These are phyloP conservation scores for Termitomyces sp. DNA, from an alignment of 768 basidiomycete species.

Conservation along the genomic window DNA sequence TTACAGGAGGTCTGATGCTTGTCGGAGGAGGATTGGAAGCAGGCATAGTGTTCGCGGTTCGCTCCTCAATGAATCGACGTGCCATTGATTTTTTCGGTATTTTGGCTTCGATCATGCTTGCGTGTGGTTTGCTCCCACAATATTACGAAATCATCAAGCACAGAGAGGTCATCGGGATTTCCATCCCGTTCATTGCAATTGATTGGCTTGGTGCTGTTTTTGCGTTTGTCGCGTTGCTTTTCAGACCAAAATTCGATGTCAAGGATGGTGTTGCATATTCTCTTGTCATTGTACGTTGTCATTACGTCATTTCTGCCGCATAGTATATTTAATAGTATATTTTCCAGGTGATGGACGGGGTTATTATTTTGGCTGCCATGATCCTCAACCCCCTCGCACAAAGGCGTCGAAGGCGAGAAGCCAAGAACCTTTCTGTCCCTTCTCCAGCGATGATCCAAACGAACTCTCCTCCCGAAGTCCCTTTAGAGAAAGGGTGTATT, in stretches of 20 bases:
- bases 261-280: conserved; percentile 62
- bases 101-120: conserved; percentile 53
- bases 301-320: neutral
- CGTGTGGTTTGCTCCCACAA: conserved; percentile 52
- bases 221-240: conserved; percentile 64
- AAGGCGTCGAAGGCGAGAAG: conserved; percentile 27
- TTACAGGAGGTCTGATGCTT: conserved; percentile 35
- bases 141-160: conserved; percentile 73
- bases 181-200: conserved; percentile 62
- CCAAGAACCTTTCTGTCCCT: conserved; percentile 2
- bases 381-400: conserved; percentile 62
- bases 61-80: conserved; percentile 34
- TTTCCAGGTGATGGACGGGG: conserved; percentile 57
- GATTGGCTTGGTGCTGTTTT: conserved; percentile 73
- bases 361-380: conserved; percentile 56
- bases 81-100: conserved; percentile 60
- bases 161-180: conserved; percentile 65
- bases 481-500: neutral
- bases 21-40: conserved; percentile 56
- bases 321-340: neutral
- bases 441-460: conserved; percentile 5
- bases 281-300: conserved; percentile 51
- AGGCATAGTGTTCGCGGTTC: conserved; percentile 55
- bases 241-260: conserved; percentile 59
- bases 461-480: neutral